phyloP scores from a whole-genome alignment of 1,284 basidiomycete species.

The Cryptococcus depauperatus region DNA sequence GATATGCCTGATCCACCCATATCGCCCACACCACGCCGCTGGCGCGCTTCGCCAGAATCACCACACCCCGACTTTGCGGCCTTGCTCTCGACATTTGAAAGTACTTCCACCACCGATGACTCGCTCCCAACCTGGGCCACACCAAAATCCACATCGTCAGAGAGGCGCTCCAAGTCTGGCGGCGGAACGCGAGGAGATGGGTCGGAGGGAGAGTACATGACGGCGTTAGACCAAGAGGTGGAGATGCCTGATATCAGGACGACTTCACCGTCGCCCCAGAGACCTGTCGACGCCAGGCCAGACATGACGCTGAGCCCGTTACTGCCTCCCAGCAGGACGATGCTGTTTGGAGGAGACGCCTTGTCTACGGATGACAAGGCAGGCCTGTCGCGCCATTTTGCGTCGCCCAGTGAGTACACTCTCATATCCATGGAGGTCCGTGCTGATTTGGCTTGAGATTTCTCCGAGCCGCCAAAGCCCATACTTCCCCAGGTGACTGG shows the following conservation, averaged over 20 bases:
- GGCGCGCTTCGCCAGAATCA: slow-evolving; percentile 18
- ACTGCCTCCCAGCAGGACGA: slow-evolving; percentile 10
- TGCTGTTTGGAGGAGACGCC: slow-evolving; percentile 10
- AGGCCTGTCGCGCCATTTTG: not conserved
- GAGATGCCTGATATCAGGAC: slow-evolving; percentile 25
- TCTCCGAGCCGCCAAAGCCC: not conserved
- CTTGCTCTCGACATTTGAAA: slow-evolving; percentile 20
- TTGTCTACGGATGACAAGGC: not conserved
- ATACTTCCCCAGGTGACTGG: slow-evolving; percentile 22
- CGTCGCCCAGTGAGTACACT: too few relatives aligned
- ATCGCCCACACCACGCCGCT: slow-evolving; percentile 34
- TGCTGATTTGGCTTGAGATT: too few relatives aligned
- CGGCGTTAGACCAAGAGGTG: slow-evolving; percentile 6
- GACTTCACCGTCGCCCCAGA: slow-evolving; percentile 35
- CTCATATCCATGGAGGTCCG: too few relatives aligned
- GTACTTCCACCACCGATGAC: not conserved
- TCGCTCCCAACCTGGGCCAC: slow-evolving; percentile 7
- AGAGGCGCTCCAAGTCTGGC: not conserved
- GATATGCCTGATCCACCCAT: slow-evolving; percentile 24
- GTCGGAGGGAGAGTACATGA: slow-evolving; percentile 16
- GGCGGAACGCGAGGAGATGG: slow-evolving; percentile 12
- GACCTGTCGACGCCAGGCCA: slow-evolving; percentile 5
- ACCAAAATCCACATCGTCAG: not conserved
- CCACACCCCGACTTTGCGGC: slow-evolving; percentile 27
- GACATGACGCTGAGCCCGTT: slow-evolving; percentile 15